These are phyloP conservation scores for Lactarius sanguifluus DNA, from an alignment of 768 basidiomycete species.

Conservation along the genomic window DNA sequence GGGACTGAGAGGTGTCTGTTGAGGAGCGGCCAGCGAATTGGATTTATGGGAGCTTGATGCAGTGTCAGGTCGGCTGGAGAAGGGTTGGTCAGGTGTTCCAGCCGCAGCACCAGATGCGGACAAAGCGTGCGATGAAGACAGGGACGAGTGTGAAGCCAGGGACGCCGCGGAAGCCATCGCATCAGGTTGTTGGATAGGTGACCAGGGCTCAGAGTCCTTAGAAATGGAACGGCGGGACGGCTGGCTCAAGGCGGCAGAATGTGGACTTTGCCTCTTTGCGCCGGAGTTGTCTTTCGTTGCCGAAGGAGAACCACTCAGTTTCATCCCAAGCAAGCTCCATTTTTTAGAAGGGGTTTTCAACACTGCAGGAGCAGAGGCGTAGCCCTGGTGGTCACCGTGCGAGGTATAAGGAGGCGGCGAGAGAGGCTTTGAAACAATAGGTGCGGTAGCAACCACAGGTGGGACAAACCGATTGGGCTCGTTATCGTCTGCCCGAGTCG, in stretches of 20 bases:
- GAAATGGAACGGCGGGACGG: constrained; percentile 68
- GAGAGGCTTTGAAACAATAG: constrained; percentile 35
- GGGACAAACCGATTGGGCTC: constrained; percentile 50
- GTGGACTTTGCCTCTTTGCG: constrained; percentile 60
- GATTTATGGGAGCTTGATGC: constrained; percentile 74
- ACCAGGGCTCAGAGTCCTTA: constrained; percentile 65
- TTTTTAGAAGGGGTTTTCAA: constrained; percentile 90
- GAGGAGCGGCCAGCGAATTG: constrained; percentile 52
- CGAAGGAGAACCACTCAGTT: constrained; percentile 64
- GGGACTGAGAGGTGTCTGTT: constrained; percentile 67
- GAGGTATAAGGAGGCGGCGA: constrained; percentile 33
- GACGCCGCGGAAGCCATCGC: constrained; percentile 81
- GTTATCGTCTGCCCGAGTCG: constrained; percentile 45
- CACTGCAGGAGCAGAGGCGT: constrained; percentile 46
- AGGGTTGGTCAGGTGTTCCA: constrained; percentile 64
- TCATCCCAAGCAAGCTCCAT: constrained; percentile 88
- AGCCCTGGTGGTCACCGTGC: constrained; percentile 34
- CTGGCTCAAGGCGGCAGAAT: constrained; percentile 64
- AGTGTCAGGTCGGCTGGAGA: constrained; percentile 68
- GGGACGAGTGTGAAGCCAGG: constrained; percentile 69
- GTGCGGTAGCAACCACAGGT: constrained; percentile 50
- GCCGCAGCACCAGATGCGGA: constrained; percentile 44
- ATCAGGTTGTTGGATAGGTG: constrained; percentile 59
- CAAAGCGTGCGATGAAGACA: constrained; percentile 56
- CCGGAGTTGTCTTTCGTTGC: constrained; percentile 45